Base-by-base conservation (phyloP, 345 rosid genomes). In the Ceriops decandra region DNA sequence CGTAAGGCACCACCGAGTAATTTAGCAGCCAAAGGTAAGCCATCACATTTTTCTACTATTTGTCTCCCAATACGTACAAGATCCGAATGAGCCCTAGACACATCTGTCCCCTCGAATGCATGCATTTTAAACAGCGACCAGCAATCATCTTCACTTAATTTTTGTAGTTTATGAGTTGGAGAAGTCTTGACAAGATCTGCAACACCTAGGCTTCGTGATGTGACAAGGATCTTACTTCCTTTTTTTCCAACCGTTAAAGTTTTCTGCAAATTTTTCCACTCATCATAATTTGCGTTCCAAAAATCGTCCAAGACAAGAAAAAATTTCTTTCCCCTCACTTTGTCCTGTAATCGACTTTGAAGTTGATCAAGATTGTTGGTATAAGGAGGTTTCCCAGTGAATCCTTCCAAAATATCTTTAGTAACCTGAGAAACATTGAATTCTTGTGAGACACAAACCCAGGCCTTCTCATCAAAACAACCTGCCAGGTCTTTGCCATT, bases 221-320 rank as follows among this genome's bases (percentile, higher is more conserved):
- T 24, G 26, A 24, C 1, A 24, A 24, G 26, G 26, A 24, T 24
- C 26, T 24, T 24, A 24, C 26, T 24, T 24, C 26, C 26, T 24
- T 24, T 24, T 24, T 24, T 24, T 24, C 26, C 26, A 24, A 24
- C 26, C 26, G 0, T 24, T 24, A 24, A 24, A 5, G 60, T 60
- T 11, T 35, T n/a, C 13, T 52, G 57, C 38, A 65, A 51, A 8
- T 7, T 1, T 6, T 51, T 4, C 68, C 68, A 65, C 6, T n/a
- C 4, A 27, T 0, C 2, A 2, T 19, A 26, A 5, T 52, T 4
- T 36, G 5, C 8, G 22, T 5, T 28, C 73, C 66, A 69, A 8
- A 33, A 10, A 49, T 61, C 33, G 24, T 69, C 73, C 27, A 69
- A 52, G 49, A 68, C 47, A 30, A 68, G 72, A 30, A 68, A 47